Percentiles rank a stretch among this genome's conserved stretches.
Evolutionary conservation across 176 grass and related monocot species (phyloP).

Genomic region (Carex cristatella): DNA sequence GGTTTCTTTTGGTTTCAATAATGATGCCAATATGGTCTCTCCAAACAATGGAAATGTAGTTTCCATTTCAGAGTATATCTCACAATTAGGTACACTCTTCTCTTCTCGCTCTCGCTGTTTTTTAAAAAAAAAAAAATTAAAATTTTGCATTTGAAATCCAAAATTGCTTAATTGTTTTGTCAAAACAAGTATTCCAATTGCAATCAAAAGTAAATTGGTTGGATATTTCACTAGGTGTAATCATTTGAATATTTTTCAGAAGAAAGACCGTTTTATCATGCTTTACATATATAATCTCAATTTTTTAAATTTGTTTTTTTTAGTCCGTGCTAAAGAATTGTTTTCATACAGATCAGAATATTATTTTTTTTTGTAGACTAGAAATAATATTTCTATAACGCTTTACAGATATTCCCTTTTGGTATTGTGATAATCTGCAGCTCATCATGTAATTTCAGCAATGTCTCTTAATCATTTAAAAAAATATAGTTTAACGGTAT

Average conservation of each 20-base stretch:
- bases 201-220: neutral
- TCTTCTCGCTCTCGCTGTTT: neutral
- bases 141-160: neutral
- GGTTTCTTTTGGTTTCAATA: neutral
- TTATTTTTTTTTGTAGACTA: neutral
- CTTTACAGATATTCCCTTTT: neutral
- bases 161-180: neutral
- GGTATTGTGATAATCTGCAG: neutral
- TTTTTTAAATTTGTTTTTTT: neutral
- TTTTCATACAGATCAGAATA: neutral
- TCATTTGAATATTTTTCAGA: neutral
- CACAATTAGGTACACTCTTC: slow-evolving; percentile 7
- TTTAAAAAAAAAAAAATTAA: neutral
- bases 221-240: neutral
- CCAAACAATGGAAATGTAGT: neutral
- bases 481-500: neutral
- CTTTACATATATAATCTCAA: neutral
- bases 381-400: neutral
- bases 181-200: neutral
- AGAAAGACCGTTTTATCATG: neutral
- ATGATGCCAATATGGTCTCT: neutral
- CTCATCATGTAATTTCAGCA: neutral
- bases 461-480: neutral
- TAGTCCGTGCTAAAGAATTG: neutral
- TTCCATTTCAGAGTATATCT: slow-evolving; percentile 16